Conservation (phyloP, 2,329 filamentous ascomycete species). For the Paecilomyces dactylethromorphus region DNA sequence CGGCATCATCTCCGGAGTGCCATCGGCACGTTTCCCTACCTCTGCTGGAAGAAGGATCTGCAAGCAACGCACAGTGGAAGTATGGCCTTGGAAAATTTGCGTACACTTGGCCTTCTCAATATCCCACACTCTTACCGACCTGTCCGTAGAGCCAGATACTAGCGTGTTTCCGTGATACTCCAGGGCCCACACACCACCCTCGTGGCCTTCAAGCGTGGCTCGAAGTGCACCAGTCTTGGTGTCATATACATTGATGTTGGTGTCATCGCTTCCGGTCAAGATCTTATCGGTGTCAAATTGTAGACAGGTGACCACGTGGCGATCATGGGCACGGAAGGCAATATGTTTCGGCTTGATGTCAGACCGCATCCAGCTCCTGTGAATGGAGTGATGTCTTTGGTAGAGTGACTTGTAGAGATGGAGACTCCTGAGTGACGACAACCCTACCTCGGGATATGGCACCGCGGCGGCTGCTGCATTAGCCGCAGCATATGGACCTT, state of each 20-base stretch:
- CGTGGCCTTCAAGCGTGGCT: slow-evolving; percentile 81
- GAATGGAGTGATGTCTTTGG: slow-evolving; percentile 83
- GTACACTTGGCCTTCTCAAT: slow-evolving; percentile 89
- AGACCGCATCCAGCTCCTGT: slow-evolving; percentile 80
- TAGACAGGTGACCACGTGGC: slow-evolving; percentile 93
- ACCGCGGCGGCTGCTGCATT: slow-evolving; percentile 77
- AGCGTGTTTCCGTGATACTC: slow-evolving; percentile 94
- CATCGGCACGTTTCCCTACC: slow-evolving; percentile 64
- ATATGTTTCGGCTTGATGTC: slow-evolving; percentile 83
- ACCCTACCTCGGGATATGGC: slow-evolving; percentile 71
- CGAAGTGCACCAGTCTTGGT: slow-evolving; percentile 86
- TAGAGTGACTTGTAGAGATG: slow-evolving; percentile 97
- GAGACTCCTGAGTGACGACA: slow-evolving; percentile 71
- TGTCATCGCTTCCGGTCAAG: slow-evolving; percentile 93
- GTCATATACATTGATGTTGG: slow-evolving; percentile 95
- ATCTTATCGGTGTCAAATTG: slow-evolving; percentile 99
- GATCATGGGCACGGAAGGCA: slow-evolving; percentile 91
- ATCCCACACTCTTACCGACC: slow-evolving; percentile 99
- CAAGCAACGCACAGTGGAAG: slow-evolving; percentile 90
- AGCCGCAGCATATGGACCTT: slow-evolving; percentile 78
- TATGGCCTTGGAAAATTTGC: slow-evolving; percentile 95
- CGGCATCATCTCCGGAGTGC: slow-evolving; percentile 78
- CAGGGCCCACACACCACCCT: slow-evolving; percentile 94
- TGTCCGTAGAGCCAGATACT: slow-evolving; percentile 92
- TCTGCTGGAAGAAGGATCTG: slow-evolving; percentile 87